phyloP scores from a whole-genome alignment of 208 protist genomes.

The Acanthamoeba triangularis region DNA sequence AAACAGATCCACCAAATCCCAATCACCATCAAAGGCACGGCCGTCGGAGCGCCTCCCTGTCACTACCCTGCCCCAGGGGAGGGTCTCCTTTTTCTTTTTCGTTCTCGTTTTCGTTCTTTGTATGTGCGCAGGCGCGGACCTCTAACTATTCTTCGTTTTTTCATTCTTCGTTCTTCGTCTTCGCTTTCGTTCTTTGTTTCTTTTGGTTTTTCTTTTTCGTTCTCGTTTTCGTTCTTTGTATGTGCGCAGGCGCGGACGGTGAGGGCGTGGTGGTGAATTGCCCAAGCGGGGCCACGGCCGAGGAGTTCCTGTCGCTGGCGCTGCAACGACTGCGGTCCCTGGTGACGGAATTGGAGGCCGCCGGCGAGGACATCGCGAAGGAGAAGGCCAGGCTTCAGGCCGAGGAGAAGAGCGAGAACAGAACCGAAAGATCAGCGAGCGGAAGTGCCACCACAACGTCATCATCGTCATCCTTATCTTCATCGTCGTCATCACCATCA shows the following conservation, averaged over 20 bases:
- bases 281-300: background rate
- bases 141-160: too few relatives aligned
- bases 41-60: background rate
- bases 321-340: background rate
- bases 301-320: background rate
- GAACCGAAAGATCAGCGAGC: background rate
- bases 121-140: too few relatives aligned
- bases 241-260: background rate
- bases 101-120: too few relatives aligned
- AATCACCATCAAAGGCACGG: background rate
- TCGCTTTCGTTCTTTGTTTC: too few relatives aligned
- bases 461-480: background rate
- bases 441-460: background rate
- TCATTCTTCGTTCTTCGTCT: too few relatives aligned
- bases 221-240: too few relatives aligned
- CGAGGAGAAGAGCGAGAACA: background rate
- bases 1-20: constrained; percentile 37
- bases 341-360: background rate
- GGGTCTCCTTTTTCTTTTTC: too few relatives aligned
- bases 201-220: too few relatives aligned
- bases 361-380: background rate
- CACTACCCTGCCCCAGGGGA: too few relatives aligned
- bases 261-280: constrained; percentile 7
- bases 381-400: background rate
- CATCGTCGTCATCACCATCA: background rate